These are phyloP conservation scores for Talaromyces adpressus DNA, from an alignment of 495 filamentous ascomycete species.

Conservation along the genomic window DNA sequence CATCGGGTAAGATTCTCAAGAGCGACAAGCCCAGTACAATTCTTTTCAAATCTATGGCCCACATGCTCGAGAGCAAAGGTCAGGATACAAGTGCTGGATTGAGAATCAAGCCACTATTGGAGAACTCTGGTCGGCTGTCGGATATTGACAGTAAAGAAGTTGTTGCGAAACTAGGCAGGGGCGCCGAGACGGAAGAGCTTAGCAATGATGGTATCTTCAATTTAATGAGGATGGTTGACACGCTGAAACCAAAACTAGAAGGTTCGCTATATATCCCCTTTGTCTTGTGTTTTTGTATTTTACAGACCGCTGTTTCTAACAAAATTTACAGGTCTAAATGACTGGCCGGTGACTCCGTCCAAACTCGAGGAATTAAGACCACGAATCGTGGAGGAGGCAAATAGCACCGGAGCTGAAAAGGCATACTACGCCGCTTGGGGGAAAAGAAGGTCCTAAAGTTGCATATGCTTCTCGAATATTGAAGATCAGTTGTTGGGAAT, in stretches of 20 bases:
- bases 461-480: not conserved
- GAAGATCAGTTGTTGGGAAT: not conserved
- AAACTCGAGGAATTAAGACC: not conserved
- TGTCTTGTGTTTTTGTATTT: not conserved
- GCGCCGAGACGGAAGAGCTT: not conserved
- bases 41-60: constrained; percentile 3
- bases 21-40: constrained; percentile 1
- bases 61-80: not conserved
- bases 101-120: not conserved
- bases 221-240: constrained; percentile 1
- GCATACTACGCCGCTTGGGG: not conserved
- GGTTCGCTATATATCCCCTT: not conserved
- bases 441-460: not conserved
- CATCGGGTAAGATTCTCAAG: not conserved
- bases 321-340: not conserved
- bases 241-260: not conserved
- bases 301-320: not conserved
- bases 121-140: not conserved
- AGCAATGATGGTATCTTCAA: not conserved
- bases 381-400: not conserved
- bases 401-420: not conserved
- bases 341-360: not conserved
- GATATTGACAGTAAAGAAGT: not conserved
- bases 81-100: not conserved
- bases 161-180: not conserved